phyloP scores from a whole-genome alignment of 768 basidiomycete species.

The Russula griseocarnosa region DNA sequence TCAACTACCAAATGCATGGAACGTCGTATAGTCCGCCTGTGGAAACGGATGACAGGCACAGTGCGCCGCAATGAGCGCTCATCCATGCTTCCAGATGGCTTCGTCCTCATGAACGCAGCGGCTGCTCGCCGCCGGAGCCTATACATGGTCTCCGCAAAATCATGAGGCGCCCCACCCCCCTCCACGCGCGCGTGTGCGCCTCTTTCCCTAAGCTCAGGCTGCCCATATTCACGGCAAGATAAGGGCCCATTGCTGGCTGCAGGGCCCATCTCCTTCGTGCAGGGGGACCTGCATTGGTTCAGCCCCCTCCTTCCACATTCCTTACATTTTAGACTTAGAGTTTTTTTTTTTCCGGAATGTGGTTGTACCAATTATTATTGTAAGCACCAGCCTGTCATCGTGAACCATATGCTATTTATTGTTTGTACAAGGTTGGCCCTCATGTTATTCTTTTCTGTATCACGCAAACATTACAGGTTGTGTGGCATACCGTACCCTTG shows the following conservation, averaged over 20 bases:
- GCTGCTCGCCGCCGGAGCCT: constrained; percentile 46
- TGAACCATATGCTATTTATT: too few relatives aligned
- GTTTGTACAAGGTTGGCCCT: not conserved
- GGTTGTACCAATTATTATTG: not conserved
- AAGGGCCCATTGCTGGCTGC: not conserved
- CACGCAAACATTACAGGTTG: not conserved
- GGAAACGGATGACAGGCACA: constrained; percentile 57
- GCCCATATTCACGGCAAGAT: too few relatives aligned
- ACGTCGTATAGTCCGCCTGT: constrained; percentile 54
- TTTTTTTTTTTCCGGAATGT: too few relatives aligned
- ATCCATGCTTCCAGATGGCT: constrained; percentile 55
- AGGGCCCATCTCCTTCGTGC: not conserved
- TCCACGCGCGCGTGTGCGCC: too few relatives aligned
- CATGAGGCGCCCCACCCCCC: not conserved
- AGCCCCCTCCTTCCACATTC: too few relatives aligned
- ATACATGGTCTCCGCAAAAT: not conserved
- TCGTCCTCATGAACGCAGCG: constrained; percentile 53
- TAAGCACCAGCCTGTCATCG: not conserved
- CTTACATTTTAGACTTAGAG: not conserved
- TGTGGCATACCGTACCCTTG: not conserved
- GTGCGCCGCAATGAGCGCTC: constrained; percentile 50
- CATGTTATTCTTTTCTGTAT: not conserved
- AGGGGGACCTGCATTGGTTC: not conserved
- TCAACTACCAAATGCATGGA: constrained; percentile 49
- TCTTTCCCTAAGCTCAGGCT: not conserved